phyloP scores from a whole-genome alignment of 2,329 filamentous ascomycete genomes.

The Teratosphaeria destructans region DNA sequence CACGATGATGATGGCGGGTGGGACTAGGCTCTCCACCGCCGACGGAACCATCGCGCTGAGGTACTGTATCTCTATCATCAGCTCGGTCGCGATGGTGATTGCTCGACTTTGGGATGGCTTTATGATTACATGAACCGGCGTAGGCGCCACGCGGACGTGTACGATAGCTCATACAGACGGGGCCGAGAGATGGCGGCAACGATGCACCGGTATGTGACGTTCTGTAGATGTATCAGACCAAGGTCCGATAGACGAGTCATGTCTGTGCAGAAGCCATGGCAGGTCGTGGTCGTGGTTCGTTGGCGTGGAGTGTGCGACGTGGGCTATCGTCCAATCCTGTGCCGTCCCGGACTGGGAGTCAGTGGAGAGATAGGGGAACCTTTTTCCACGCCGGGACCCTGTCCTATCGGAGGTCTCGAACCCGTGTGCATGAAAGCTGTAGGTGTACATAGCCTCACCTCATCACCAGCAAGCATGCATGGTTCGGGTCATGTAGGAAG shows the following conservation, averaged over 20 bases:
- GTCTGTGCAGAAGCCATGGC: no score
- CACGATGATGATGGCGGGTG: conserved; percentile 17
- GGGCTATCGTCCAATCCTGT: no score
- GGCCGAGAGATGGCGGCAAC: neutral
- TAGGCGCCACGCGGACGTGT: neutral
- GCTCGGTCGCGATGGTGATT: neutral
- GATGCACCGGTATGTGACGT: neutral
- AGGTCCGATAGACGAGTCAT: neutral
- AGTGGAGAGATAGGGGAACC: no score
- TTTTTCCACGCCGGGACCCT: neutral
- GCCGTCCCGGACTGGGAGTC: no score
- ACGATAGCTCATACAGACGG: neutral
- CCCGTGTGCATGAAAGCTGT: no score
- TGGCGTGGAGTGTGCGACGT: no score
- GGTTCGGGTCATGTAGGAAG: neutral
- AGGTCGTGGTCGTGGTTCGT: no score
- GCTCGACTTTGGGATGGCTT: neutral
- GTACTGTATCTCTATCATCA: neutral
- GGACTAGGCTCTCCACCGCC: conserved; percentile 5
- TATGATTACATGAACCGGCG: neutral
- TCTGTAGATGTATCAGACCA: neutral
- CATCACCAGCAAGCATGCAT: neutral
- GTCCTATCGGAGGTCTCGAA: neutral
- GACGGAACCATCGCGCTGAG: no score
- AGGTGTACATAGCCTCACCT: neutral